Evolutionary conservation across 495 filamentous ascomycete species (phyloP).

Genomic region (Hypomontagnella submonticulosa): DNA sequence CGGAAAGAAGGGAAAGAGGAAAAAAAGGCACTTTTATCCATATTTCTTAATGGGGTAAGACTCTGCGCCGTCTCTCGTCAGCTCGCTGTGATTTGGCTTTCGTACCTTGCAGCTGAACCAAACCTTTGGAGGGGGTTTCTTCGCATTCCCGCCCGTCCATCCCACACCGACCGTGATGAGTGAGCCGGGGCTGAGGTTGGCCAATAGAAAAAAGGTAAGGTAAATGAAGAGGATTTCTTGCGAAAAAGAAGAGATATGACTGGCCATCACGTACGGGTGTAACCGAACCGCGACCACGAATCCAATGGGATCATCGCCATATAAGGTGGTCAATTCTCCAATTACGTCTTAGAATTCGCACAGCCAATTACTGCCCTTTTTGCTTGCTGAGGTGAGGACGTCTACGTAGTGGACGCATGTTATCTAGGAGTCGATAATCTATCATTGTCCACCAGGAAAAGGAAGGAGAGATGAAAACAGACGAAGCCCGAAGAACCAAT

Average conservation of each 20-base stretch:
- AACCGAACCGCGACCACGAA: background rate
- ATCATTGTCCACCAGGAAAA: background rate
- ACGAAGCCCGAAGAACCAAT: conserved; percentile 22
- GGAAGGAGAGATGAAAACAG: conserved; percentile 2
- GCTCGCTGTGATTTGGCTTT: conserved; percentile 37
- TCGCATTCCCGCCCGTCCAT: conserved; percentile 32
- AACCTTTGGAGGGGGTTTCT: conserved; percentile 27
- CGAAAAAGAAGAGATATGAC: conserved; percentile 5
- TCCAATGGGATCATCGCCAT: conserved; percentile 15
- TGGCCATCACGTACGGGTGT: conserved; percentile 13
- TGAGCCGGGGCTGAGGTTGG: conserved; percentile 5
- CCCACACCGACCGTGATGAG: conserved; percentile 25
- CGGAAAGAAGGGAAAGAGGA: conserved; percentile 2
- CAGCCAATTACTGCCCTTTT: conserved; percentile 6
- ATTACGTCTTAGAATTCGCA: background rate
- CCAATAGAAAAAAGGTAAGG: conserved; percentile 27
- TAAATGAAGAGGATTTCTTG: background rate
- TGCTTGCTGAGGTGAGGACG: conserved; percentile 9
- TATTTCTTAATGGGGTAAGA: conserved; percentile 31
- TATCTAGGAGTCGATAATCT: conserved; percentile 7
- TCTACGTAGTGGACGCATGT: conserved; percentile 1
- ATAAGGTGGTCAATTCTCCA: background rate
- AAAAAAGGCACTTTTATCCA: conserved; percentile 12
- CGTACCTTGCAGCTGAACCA: conserved; percentile 42
- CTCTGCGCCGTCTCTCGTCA: conserved; percentile 39